Percentiles rank a stretch among this genome's conserved stretches.
Conservation (phyloP, 805 yeast genomes). For the Spathaspora gorwiae region DNA sequence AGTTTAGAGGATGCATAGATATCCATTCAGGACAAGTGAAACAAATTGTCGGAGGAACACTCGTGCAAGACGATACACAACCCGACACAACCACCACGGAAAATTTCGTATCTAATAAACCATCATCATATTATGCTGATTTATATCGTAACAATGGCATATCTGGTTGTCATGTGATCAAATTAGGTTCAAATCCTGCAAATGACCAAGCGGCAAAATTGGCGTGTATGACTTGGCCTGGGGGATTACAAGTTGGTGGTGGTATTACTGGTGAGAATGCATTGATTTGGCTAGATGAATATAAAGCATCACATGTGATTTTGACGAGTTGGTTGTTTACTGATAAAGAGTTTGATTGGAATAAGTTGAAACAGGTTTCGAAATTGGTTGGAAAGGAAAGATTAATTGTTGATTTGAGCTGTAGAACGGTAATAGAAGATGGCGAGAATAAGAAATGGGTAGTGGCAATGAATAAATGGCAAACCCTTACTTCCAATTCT, state of each 20-base stretch:
- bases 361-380: slow-evolving; percentile 49
- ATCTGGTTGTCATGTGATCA: slow-evolving; percentile 86
- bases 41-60: slow-evolving; percentile 94
- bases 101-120: slow-evolving; percentile 73
- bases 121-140: slow-evolving; percentile 70
- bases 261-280: slow-evolving; percentile 81
- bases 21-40: slow-evolving; percentile 93
- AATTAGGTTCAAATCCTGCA: slow-evolving; percentile 69
- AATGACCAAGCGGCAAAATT: slow-evolving; percentile 80
- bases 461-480: slow-evolving; percentile 99
- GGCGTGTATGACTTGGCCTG: slow-evolving; percentile 75
- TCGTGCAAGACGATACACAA: slow-evolving; percentile 40
- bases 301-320: slow-evolving; percentile 81
- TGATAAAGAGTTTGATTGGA: slow-evolving; percentile 41
- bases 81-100: slow-evolving; percentile 38
- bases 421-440: slow-evolving; percentile 43
- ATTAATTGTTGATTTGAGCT: slow-evolving; percentile 87
- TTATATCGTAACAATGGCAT: slow-evolving; percentile 60
- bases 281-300: slow-evolving; percentile 60
- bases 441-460: slow-evolving; percentile 53
- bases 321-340: slow-evolving; percentile 91
- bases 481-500: slow-evolving; percentile 67
- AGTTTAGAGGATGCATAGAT: slow-evolving; percentile 91
- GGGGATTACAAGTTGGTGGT: slow-evolving; percentile 81
- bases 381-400: slow-evolving; percentile 55